These are phyloP conservation scores for Sungouiella blattae DNA, from an alignment of 805 yeast species.

Conservation along the genomic window DNA sequence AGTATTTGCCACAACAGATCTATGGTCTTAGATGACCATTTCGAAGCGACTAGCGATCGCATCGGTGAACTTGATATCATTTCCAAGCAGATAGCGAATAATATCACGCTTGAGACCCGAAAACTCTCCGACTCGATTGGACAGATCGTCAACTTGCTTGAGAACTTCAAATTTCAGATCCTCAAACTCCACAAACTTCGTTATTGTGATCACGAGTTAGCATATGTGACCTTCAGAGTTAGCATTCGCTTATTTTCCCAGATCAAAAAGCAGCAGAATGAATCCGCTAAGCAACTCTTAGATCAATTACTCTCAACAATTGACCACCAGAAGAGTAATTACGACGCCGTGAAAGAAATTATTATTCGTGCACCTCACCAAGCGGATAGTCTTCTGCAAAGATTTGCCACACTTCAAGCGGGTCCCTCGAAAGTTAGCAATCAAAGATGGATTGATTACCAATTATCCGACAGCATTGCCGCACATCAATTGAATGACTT, in stretches of 20 bases:
- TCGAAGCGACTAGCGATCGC: neutral
- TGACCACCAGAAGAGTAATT: neutral
- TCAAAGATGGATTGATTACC: neutral
- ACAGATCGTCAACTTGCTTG: conserved; percentile 23
- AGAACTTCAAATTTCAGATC: conserved; percentile 31
- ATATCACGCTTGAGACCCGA: neutral
- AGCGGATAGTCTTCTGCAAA: neutral
- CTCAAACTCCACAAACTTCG: conserved; percentile 25
- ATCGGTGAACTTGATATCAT: conserved; percentile 1
- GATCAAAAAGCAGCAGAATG: neutral
- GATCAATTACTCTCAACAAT: neutral
- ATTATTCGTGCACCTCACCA: too few species aligned
- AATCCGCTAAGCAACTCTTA: neutral
- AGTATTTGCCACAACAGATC: neutral
- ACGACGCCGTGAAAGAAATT: neutral
- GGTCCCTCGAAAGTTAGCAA: neutral
- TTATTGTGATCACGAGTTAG: conserved; percentile 37
- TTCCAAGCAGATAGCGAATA: neutral
- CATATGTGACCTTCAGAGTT: conserved; percentile 23
- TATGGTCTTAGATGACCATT: neutral
- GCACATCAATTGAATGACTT: conserved; percentile 8
- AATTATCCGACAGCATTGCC: conserved; percentile 9
- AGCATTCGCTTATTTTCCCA: conserved; percentile 4
- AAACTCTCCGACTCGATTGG: neutral
- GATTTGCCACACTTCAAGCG: neutral